These are phyloP conservation scores for Silybum marianum DNA, from an alignment of 129 eudicot species.

Conservation along the genomic window DNA sequence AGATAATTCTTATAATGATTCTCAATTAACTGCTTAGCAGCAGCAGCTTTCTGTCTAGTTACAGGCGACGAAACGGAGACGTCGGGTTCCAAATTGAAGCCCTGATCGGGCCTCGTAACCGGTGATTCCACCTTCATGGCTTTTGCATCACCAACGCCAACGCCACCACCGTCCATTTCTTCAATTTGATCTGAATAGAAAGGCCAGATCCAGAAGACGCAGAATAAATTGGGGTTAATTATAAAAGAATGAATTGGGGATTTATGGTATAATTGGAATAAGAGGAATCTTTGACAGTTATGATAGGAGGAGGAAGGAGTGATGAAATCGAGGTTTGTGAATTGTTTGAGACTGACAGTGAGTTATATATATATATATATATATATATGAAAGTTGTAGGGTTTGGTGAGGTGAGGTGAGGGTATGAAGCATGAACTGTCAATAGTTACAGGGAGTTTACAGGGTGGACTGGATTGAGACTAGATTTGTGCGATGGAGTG, in stretches of 20 bases:
- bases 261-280: not conserved
- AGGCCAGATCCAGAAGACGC: slow-evolving; percentile 29
- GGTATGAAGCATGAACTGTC: slow-evolving; percentile 26
- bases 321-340: slow-evolving; percentile 32
- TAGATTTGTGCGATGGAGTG: slow-evolving; percentile 29
- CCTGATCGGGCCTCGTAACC: slow-evolving; percentile 53
- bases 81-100: slow-evolving; percentile 65
- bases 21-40: slow-evolving; percentile 86
- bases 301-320: slow-evolving; percentile 34
- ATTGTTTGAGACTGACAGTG: slow-evolving; percentile 14
- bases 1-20: slow-evolving; percentile 86
- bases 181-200: slow-evolving; percentile 17
- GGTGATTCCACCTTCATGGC: slow-evolving; percentile 43
- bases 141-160: slow-evolving; percentile 46
- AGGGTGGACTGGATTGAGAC: slow-evolving; percentile 27
- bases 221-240: not conserved
- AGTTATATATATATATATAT: not conserved
- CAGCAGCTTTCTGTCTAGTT: slow-evolving; percentile 84
- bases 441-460: slow-evolving; percentile 36
- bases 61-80: slow-evolving; percentile 85
- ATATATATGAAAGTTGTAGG: slow-evolving; percentile 13
- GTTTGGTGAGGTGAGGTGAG: slow-evolving; percentile 33
- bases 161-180: slow-evolving; percentile 58
- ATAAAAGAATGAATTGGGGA: not conserved
- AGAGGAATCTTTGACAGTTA: slow-evolving; percentile 42